Conservation (phyloP, 768 basidiomycete genomes). For the Chalciporus pseudorubinellus region DNA sequence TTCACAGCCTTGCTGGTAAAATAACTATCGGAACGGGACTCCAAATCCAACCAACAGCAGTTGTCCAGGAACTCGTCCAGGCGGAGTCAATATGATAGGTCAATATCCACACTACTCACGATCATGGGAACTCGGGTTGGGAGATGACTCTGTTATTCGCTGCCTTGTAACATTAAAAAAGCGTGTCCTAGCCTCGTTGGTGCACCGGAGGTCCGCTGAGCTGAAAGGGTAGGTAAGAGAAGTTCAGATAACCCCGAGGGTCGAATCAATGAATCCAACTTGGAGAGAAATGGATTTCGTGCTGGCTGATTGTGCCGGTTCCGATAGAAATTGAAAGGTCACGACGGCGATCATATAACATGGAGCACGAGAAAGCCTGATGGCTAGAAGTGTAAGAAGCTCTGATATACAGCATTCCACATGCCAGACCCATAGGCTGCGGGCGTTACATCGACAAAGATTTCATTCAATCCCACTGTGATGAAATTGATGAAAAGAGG, state of each 20-base stretch:
- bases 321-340: constrained; percentile 30
- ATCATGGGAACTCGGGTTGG: constrained; percentile 25
- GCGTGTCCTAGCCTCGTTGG: constrained; percentile 33
- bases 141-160: constrained; percentile 18
- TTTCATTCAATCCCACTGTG: constrained; percentile 43
- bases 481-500: constrained; percentile 30
- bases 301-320: constrained; percentile 28
- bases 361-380: constrained; percentile 36
- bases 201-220: constrained; percentile 20
- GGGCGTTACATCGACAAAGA: constrained; percentile 19
- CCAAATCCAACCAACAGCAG: constrained; percentile 8
- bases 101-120: constrained; percentile 13
- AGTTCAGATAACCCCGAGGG: constrained; percentile 30
- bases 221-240: constrained; percentile 12
- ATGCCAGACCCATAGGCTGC: constrained; percentile 23
- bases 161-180: constrained; percentile 30
- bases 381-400: constrained; percentile 26
- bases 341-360: constrained; percentile 31
- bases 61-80: constrained; percentile 3
- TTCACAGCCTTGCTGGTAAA: not conserved
- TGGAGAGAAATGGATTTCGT: constrained; percentile 22
- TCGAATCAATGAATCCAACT: constrained; percentile 29
- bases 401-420: constrained; percentile 21
- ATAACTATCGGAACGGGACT: not conserved
- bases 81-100: constrained; percentile 8